Conservation (phyloP, 129 eudicot genomes). For the sunflower (Helianthus annuus) region DNA sequence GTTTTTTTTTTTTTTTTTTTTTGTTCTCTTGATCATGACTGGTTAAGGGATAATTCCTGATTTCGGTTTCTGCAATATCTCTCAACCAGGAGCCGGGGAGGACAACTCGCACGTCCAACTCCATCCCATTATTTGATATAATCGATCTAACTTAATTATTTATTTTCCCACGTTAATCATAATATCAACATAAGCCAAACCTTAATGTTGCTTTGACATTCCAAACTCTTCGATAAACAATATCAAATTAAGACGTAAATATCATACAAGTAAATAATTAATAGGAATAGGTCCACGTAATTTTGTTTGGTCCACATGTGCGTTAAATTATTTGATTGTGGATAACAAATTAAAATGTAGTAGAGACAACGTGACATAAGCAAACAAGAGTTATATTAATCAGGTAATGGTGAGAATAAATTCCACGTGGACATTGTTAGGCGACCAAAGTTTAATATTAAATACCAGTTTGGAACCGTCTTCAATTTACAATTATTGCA, state of each 20-base stretch:
- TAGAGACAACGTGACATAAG: slow-evolving; percentile 28
- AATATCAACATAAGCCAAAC: too few species aligned
- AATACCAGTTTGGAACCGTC: slow-evolving; percentile 37
- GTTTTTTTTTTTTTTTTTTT: too few species aligned
- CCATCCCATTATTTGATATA: too few species aligned
- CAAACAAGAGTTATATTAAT: slow-evolving; percentile 15
- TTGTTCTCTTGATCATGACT: too few species aligned
- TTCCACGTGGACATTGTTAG: slow-evolving; percentile 42
- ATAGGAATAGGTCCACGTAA: slow-evolving; percentile 11
- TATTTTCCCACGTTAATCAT: too few species aligned
- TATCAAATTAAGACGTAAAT: slow-evolving; percentile 4
- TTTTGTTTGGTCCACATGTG: slow-evolving; percentile 16
- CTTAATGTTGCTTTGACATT: too few species aligned
- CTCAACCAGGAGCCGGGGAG: too few species aligned
- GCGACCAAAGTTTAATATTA: slow-evolving; percentile 42
- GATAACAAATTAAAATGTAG: slow-evolving; percentile 33
- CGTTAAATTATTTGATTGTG: slow-evolving; percentile 19
- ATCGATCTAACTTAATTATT: too few species aligned
- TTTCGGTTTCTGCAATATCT: too few species aligned
- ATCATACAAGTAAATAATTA: slow-evolving; percentile 15
- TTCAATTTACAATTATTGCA: slow-evolving; percentile 19
- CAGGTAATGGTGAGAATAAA: slow-evolving; percentile 18
- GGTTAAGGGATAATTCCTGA: too few species aligned
- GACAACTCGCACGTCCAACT: too few species aligned
- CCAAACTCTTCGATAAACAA: neutral